Base-by-base conservation (phyloP, 495 filamentous ascomycete genomes). In the Pseudomonodictys pantanalensis region DNA sequence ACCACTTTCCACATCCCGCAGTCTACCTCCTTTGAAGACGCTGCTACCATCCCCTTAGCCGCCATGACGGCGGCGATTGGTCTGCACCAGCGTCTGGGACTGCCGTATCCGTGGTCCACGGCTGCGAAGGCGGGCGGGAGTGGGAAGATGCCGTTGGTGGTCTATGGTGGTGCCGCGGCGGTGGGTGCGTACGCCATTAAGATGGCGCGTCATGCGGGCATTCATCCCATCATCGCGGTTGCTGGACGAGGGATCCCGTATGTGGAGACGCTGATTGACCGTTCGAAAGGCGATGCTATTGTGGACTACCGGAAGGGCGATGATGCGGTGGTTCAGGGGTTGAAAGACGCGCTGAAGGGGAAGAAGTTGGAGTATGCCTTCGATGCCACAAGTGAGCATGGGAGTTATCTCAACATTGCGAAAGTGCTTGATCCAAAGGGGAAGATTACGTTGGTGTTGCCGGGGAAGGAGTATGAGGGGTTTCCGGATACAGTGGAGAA, bases 1-100 rank as follows among this genome's bases (percentile, higher is more conserved):
- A 82, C 85, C 0, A 89, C 86, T 0, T 90, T 90, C 65, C 84
- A 86, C 62, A 73, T 92, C 23, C 83, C 87, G 0, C 71, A 79
- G 28, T 77, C 80, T 41, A 84, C 76, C 1, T 80, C 68, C 42
- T 92, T 89, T 61, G 87, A 91, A 70, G 86, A 90, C 72, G 88
- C 81, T 11, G 82, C 88, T 0, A 82, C 88, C 0, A 76, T 90
- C 35, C 88, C 87, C 0, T 77, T 92, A 3, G 87, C 88, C 2
- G 86, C 85, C 25, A 83, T 89, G 84, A 91, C 88, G 1, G 77
- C 86, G 1, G 86, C 85, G 0, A 56, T 89, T 1, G 87, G 79
- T 0, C 71, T 92, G 0, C 88, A 85, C 61, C 67, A 73, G 25
- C 66, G 72, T 2, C 77, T 91, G 9, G 68, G 70, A 4, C 79